A percentile compares a stretch with the other conserved stretches of the same genome.
These are phyloP conservation scores for Cystobasidium ongulense DNA, from an alignment of 768 basidiomycete genomes.

Conservation along the genomic window DNA sequence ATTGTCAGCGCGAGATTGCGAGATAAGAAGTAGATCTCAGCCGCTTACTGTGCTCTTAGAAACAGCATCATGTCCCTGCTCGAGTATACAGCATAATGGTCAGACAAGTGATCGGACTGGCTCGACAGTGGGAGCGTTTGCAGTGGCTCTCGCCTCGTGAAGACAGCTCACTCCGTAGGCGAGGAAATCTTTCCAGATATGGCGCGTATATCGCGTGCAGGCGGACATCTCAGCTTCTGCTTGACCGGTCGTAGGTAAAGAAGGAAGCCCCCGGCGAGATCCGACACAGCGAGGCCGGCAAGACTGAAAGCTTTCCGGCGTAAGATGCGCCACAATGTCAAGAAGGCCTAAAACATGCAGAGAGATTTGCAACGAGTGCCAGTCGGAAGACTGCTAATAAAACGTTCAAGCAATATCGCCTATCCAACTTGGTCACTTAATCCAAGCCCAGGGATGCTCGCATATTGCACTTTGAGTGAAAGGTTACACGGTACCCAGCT, in stretches of 20 bases:
- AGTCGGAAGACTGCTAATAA: too few relatives aligned
- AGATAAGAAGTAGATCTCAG: not conserved
- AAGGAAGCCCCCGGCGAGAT: not conserved
- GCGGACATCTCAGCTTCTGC: not conserved
- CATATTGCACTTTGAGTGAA: not conserved
- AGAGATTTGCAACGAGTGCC: too few relatives aligned
- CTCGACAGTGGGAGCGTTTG: not conserved
- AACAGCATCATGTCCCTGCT: slow-evolving; percentile 15
- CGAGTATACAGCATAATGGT: not conserved
- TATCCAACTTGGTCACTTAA: too few relatives aligned
- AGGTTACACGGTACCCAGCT: not conserved
- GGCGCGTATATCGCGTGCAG: slow-evolving; percentile 18
- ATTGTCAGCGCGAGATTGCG: not conserved
- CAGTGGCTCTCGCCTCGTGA: not conserved
- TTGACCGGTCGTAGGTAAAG: not conserved
- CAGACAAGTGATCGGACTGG: not conserved
- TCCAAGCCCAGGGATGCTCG: too few relatives aligned
- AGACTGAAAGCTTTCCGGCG: not conserved
- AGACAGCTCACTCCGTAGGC: slow-evolving; percentile 10
- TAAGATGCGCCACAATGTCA: too few relatives aligned
- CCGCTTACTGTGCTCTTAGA: slow-evolving; percentile 14
- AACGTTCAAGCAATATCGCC: too few relatives aligned
- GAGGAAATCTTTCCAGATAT: slow-evolving; percentile 25
- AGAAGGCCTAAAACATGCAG: too few relatives aligned
- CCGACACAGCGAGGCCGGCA: not conserved